A percentile compares a stretch with the other conserved stretches of the same genome.
Evolutionary conservation across 495 filamentous ascomycete genomes (phyloP).

Genomic region (Delitschia confertaspora): DNA sequence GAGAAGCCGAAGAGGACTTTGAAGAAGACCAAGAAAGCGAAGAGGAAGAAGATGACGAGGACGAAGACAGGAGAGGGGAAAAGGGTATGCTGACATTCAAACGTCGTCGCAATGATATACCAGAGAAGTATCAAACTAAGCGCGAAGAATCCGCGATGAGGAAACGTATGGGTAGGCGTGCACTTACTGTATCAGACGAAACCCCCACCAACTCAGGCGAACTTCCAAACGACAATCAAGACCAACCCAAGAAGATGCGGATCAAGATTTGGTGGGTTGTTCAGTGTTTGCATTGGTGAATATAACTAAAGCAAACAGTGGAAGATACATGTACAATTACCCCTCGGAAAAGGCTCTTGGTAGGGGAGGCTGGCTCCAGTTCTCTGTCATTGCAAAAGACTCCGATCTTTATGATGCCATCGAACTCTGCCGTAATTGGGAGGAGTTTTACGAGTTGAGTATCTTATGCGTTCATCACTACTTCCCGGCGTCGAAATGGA

Average conservation of each 20-base stretch:
- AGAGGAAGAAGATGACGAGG: not conserved
- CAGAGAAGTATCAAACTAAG: constrained; percentile 27
- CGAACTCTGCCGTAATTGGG: constrained; percentile 46
- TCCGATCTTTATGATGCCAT: constrained; percentile 41
- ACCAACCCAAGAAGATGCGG: constrained; percentile 36
- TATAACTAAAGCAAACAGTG: too few species aligned
- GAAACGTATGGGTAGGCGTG: not conserved
- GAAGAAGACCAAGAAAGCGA: not conserved
- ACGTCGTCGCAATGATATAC: constrained; percentile 10
- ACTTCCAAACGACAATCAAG: not conserved
- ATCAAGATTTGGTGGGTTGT: constrained; percentile 42
- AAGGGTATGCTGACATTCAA: too few species aligned
- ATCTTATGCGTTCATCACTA: constrained; percentile 42
- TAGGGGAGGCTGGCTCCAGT: constrained; percentile 48
- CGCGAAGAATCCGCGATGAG: constrained; percentile 19
- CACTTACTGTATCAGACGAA: not conserved
- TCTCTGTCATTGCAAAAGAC: constrained; percentile 46
- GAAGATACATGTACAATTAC: constrained; percentile 47
- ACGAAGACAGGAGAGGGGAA: not conserved
- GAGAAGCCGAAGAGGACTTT: not conserved
- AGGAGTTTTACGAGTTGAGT: constrained; percentile 46
- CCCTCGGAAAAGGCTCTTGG: constrained; percentile 44
- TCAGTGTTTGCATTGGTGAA: too few species aligned
- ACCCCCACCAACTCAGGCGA: not conserved
- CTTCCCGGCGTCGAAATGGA: constrained; percentile 43